phyloP scores from a whole-genome alignment of 2,329 filamentous ascomycete species.

The Microdochium trichocladiopsis region DNA sequence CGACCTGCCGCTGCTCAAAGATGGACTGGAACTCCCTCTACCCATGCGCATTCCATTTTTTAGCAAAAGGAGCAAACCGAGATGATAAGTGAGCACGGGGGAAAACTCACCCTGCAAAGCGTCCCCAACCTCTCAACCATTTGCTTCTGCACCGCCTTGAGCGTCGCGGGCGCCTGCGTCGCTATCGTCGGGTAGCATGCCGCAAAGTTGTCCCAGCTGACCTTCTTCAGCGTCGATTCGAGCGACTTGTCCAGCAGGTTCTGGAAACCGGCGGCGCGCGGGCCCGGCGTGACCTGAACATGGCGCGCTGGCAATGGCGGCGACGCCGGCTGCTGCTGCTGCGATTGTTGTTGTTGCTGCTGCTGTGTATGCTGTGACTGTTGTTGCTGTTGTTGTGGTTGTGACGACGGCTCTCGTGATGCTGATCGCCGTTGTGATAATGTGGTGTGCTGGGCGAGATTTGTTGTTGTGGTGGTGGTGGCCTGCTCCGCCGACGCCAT shows the following conservation, averaged over 20 bases:
- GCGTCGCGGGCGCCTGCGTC: slow-evolving; percentile 37
- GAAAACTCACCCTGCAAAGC: slow-evolving; percentile 38
- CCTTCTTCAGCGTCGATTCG: slow-evolving; percentile 43
- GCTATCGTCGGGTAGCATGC: slow-evolving; percentile 57
- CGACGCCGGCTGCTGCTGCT: slow-evolving; percentile 17
- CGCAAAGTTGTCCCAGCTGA: slow-evolving; percentile 50
- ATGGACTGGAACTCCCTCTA: slow-evolving; percentile 52
- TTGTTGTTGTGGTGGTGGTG: not conserved
- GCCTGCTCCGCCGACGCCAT: not conserved
- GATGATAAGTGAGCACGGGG: slow-evolving; percentile 6
- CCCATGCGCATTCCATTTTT: not conserved
- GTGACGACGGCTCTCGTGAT: not conserved
- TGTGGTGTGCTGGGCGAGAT: not conserved
- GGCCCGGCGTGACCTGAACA: slow-evolving; percentile 42
- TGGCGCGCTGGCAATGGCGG: slow-evolving; percentile 33
- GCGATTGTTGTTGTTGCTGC: slow-evolving; percentile 1
- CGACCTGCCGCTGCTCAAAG: slow-evolving; percentile 41
- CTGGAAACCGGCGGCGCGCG: slow-evolving; percentile 47
- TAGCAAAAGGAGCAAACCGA: not conserved
- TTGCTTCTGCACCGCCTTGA: slow-evolving; percentile 48
- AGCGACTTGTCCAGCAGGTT: slow-evolving; percentile 46
- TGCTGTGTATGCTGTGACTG: no score
- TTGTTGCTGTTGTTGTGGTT: not conserved
- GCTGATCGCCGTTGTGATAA: not conserved
- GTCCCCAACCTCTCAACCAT: slow-evolving; percentile 49